Percentiles rank a stretch among this genome's conserved stretches.
These are phyloP conservation scores for Ambrosiella cleistominuta DNA, from an alignment of 2,329 filamentous ascomycete genomes.

Conservation along the genomic window DNA sequence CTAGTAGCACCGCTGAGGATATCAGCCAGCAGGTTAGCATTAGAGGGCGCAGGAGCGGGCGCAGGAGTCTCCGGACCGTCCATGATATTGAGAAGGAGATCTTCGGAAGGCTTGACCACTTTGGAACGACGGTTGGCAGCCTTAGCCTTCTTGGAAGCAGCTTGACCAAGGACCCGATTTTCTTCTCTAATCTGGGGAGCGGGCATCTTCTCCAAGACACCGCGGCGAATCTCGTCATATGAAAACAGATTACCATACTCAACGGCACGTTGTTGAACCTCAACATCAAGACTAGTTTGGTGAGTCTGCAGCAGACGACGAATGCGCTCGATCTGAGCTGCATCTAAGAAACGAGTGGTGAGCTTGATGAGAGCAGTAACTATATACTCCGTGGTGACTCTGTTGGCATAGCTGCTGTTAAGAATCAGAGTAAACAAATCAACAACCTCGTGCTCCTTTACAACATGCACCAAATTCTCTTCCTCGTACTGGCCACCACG, in stretches of 20 bases:
- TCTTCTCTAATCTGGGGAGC: slow-evolving; percentile 93
- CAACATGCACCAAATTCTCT: slow-evolving; percentile 63
- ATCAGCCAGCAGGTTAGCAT: slow-evolving; percentile 75
- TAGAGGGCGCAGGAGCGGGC: slow-evolving; percentile 38
- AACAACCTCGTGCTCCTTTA: slow-evolving; percentile 77
- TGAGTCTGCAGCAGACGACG: slow-evolving; percentile 60
- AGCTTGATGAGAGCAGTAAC: slow-evolving; percentile 89
- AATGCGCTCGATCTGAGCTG: slow-evolving; percentile 72
- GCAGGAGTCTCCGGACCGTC: slow-evolving; percentile 32
- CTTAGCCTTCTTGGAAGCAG: slow-evolving; percentile 45
- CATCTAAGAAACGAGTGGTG: slow-evolving; percentile 68
- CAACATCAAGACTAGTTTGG: slow-evolving; percentile 77
- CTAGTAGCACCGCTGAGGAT: slow-evolving; percentile 63
- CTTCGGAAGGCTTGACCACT: slow-evolving; percentile 66
- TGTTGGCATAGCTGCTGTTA: slow-evolving; percentile 84
- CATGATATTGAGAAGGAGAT: slow-evolving; percentile 88
- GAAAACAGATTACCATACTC: slow-evolving; percentile 93
- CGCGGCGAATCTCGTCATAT: slow-evolving; percentile 69
- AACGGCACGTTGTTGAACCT: slow-evolving; percentile 88
- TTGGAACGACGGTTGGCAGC: slow-evolving; percentile 58
- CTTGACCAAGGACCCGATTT: slow-evolving; percentile 73
- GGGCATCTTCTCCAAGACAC: slow-evolving; percentile 95
- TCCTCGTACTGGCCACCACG: slow-evolving; percentile 71
- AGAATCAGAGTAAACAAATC: slow-evolving; percentile 86
- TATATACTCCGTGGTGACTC: slow-evolving; percentile 88